Base-by-base conservation (phyloP, 208 protist genomes). In the Leishmania martiniquensis region DNA sequence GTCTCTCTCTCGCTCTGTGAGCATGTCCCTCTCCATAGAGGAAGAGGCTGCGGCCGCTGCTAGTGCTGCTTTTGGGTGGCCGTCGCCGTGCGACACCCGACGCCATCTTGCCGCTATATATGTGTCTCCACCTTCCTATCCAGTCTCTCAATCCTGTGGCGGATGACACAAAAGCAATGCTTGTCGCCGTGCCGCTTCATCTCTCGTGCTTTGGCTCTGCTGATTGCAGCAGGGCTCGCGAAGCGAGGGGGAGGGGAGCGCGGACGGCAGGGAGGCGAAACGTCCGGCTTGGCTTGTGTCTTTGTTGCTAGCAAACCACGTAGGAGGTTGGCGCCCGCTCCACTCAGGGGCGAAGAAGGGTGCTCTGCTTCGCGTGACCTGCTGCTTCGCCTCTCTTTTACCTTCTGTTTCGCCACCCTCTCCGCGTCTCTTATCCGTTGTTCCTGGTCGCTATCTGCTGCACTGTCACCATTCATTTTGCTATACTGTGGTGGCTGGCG, bases 11-110 rank as follows among this genome's bases (percentile, higher is more conserved):
- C n/a, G n/a, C n/a, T n/a, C n/a, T n/a, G n/a, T n/a, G n/a, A n/a
- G 65, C 57, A 22, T 59, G 6, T 68, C 52, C 55, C 34, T 63
- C 79, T 32, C 62, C n/a, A 67, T 67, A 4, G 22, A 37, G 55
- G 55, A n/a, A n/a, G 34, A n/a, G 29, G 34, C 12, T n/a, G 55
- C 55, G 5, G 55, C 55, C 17, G 55, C 55, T 62, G 34, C 55
- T 22, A 62, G 34, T 62, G 55, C n/a, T 32, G 22, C 55, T 62
- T n/a, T 62, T 62, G 55, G 55, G 60, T 9, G 20, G 32, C 7
- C 34, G 12, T 44, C 32, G 17, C 60, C 37, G 60, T 42, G 34
- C 60, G 32, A 39, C 60, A 20, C 34, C 4, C 60, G 20, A 25
- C 15, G 32, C 15, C 37, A n/a, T 42, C 60, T 34, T 17, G 32